Base-by-base conservation (phyloP, 2,329 filamentous ascomycete species). In the Grosmannia clavigera region DNA sequence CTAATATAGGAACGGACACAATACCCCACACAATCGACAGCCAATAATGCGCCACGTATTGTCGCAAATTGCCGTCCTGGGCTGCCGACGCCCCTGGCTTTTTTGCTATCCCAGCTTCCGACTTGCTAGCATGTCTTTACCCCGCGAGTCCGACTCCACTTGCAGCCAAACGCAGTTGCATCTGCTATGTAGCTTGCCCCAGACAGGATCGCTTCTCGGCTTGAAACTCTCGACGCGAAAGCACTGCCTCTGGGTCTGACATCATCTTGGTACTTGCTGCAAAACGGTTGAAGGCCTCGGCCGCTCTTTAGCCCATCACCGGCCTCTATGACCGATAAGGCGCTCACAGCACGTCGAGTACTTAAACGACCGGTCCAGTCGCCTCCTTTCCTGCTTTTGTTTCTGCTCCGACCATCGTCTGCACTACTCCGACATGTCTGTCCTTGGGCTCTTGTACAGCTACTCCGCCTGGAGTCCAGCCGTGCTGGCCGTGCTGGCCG, bases 381-480 rank as follows among this genome's bases (percentile, higher is more conserved):
- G 16, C 3, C 43, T 7, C 22, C 19, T 46, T 19, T n/a, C 4
- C 4, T 14, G 16, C 12, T 40, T 16, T 14, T 40, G 38, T 16
- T 5, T 40, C 16, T 46, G 43, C 43, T 22, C 22, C 43, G 7
- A n/a, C 43, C 40, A 46, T 46, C 48, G 7, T 51, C 48, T 46
- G 14, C 40, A 9, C 33, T 5, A 50, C 50, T 22, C 9, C n/a
- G 43, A 25, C 27, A 60, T 60, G 59, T 31, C 59, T 19, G 9
- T 57, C 16, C 27, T 60, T 25, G 35, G 4, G 5, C 46, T 60
- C 5, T 16, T 60, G 7, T 48, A 31, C 46, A 40, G 14, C 31
- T 57, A 60, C 38, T 77, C 78, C 3, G 76, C 77, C n/a, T 81
- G 75, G 75, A 69, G 74, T 1, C 66, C 80, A 19, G 72, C 70